Conservation (phyloP, 75 land plant species). For the Picea glauca region DNA sequence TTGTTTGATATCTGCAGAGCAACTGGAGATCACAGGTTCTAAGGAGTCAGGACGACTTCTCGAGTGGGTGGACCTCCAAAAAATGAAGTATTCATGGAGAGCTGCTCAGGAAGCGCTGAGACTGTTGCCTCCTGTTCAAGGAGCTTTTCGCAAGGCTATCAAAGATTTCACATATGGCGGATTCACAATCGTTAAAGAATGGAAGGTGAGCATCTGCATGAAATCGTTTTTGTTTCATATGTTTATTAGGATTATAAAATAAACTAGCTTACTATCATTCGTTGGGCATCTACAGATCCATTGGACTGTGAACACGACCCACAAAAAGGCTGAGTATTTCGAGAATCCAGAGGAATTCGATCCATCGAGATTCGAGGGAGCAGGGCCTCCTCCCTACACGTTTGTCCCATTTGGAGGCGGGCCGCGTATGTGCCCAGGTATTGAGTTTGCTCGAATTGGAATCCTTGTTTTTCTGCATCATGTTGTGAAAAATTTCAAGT, state of each 20-base stretch:
- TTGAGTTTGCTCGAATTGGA: constrained; percentile 61
- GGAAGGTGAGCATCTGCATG: constrained; percentile 42
- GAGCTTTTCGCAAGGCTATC: constrained; percentile 47
- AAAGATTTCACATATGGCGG: constrained; percentile 51
- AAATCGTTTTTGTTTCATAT: not conserved
- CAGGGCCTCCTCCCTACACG: constrained; percentile 37
- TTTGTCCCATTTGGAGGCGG: constrained; percentile 75
- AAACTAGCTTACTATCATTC: not conserved
- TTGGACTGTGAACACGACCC: constrained; percentile 28
- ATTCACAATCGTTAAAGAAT: constrained; percentile 60
- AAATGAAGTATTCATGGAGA: constrained; percentile 79
- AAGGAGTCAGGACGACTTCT: no score
- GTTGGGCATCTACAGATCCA: not conserved
- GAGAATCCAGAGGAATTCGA: constrained; percentile 54
- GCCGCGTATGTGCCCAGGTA: constrained; percentile 57
- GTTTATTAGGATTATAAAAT: not conserved
- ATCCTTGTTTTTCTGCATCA: constrained; percentile 42
- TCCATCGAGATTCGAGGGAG: constrained; percentile 38
- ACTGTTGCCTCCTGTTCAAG: constrained; percentile 39
- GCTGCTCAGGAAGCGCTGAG: constrained; percentile 64
- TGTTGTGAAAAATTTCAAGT: constrained; percentile 34
- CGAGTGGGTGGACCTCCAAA: constrained; percentile 38
- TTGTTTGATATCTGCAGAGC: no score
- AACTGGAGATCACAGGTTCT: no score
- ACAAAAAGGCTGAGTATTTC: constrained; percentile 33